phyloP scores from a whole-genome alignment of 1,284 basidiomycete genomes.

The Cutaneotrichosporon dermatis region DNA sequence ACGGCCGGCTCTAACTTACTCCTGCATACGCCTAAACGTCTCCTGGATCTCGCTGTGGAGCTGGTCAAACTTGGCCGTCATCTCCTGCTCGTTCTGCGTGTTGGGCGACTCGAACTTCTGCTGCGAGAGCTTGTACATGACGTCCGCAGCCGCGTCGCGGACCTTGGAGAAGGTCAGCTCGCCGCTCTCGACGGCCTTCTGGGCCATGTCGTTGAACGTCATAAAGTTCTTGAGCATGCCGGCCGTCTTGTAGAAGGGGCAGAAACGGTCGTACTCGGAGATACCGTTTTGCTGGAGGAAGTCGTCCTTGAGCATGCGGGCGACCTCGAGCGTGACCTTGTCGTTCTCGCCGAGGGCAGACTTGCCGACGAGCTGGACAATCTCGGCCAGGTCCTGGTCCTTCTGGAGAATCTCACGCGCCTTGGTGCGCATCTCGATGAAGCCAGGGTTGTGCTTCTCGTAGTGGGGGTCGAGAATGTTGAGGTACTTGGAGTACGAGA shows the following conservation, averaged over 20 bases:
- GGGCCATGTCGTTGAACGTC: constrained; percentile 81
- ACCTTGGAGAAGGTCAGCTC: constrained; percentile 90
- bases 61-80: constrained; percentile 73
- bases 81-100: constrained; percentile 74
- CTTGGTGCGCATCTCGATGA: constrained; percentile 83
- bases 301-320: constrained; percentile 93
- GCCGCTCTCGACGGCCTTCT: constrained; percentile 66
- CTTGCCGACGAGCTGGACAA: constrained; percentile 98
- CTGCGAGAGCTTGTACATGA: constrained; percentile 94
- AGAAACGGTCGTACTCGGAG: constrained; percentile 93
- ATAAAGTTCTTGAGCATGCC: constrained; percentile 96
- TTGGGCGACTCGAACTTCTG: constrained; percentile 86
- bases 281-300: constrained; percentile 99
- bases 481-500: constrained; percentile 98
- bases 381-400: constrained; percentile 96
- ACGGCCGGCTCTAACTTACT: constrained; percentile 51
- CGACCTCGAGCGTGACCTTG: constrained; percentile 98
- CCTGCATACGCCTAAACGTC: constrained; percentile 78
- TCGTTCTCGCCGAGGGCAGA: constrained; percentile 94
- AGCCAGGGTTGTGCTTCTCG: constrained; percentile 83
- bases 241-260: constrained; percentile 97
- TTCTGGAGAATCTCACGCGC: constrained; percentile 98
- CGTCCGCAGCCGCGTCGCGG: constrained; percentile 77
- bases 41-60: constrained; percentile 79
- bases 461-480: constrained; percentile 93